phyloP scores from a whole-genome alignment of 2,329 filamentous ascomycete species.

The Xylariaceae sp. region DNA sequence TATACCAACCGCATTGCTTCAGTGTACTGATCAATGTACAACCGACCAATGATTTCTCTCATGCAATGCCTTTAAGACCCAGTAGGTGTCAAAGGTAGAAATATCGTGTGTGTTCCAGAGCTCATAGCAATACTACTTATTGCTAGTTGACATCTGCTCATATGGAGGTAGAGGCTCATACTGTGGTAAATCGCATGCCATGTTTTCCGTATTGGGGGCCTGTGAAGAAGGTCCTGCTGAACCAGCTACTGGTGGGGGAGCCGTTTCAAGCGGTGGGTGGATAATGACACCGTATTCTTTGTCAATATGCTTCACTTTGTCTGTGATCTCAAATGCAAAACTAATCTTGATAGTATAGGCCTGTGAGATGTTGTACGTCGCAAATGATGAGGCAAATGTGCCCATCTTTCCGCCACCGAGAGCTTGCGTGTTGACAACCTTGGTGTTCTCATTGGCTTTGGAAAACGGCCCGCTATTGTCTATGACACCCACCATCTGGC shows the following conservation, averaged over 20 bases:
- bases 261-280: conserved; percentile 13
- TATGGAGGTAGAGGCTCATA: conserved; percentile 25
- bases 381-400: conserved; percentile 10
- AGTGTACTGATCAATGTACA: too few species aligned
- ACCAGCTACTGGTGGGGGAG: neutral
- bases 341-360: conserved; percentile 8
- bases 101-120: too few species aligned
- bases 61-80: too few species aligned
- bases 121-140: too few species aligned
- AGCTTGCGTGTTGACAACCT: conserved; percentile 15
- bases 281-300: conserved; percentile 7
- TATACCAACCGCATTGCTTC: too few species aligned
- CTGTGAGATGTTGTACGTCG: conserved; percentile 21
- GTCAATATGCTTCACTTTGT: neutral
- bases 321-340: conserved; percentile 18
- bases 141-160: neutral
- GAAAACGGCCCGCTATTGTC: conserved; percentile 17
- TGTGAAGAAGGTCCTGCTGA: conserved; percentile 2
- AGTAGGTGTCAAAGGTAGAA: too few species aligned
- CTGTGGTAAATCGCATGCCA: conserved; percentile 1
- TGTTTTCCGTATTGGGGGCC: neutral
- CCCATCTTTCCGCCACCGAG: neutral
- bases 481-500: neutral
- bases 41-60: too few species aligned
- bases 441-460: conserved; percentile 16